Base-by-base conservation (phyloP, 495 filamentous ascomycete genomes). In the Penicillium lividum region DNA sequence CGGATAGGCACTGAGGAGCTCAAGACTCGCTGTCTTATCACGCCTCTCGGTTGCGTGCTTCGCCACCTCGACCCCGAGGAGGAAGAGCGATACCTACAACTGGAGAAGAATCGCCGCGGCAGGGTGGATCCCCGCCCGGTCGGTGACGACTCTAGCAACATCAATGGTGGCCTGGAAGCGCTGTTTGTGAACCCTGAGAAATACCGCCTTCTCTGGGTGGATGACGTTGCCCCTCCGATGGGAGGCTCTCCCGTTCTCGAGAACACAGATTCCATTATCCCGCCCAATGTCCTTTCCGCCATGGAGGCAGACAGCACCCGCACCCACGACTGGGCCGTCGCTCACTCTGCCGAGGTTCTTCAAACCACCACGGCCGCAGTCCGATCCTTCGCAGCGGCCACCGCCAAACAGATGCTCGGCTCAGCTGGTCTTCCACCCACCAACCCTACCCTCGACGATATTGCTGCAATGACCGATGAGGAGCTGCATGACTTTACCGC, bases 1-100 rank as follows among this genome's bases (percentile, higher is more conserved):
- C 68, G 70, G 7, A 49, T 77, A 16, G 67, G 73, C 16, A 47
- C 55, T 15, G 68, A 72, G 45, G 59, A 72, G 22, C 68, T 77
- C 27, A 77, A 82, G 44, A 68, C 80, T 31, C 68, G 74, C n/a
- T 75, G 71, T 30, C 74, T 94, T 47, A 85, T 94, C 51, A 92
- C 89, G 1, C 90, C 92, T 4, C 86, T 88, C 56, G 91, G 92
- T 4, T 84, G 87, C 54, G 87, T 89, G 53, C 78, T 97, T 29
- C 84, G 85, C 38, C 90, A 91, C 59, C 76, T 98, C 22, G 87
- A 82, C 10, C 67, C 79, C 13, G 87, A 89, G 30, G 89, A 95
- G 65, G 91, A 96, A 59, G 80, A 88, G 25, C 82, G 87, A 8
- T 93, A 90, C 57, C 74, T 97, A 13, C 78, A 84, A 52, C 79